phyloP scores from a whole-genome alignment of 208 protist genomes.

The Vickermania ingenoplastis region DNA sequence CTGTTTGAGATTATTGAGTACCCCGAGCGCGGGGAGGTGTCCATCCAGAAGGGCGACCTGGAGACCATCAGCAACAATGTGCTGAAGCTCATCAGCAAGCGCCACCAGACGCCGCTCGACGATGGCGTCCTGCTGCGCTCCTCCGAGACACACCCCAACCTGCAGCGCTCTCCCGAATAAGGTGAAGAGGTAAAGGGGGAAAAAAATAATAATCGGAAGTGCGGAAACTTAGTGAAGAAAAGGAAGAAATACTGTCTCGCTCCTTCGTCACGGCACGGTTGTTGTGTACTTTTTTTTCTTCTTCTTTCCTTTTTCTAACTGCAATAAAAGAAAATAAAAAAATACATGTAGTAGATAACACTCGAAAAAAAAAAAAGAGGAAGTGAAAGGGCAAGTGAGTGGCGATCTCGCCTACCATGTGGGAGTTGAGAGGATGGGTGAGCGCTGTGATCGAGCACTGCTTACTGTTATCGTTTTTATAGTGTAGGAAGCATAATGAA shows the following conservation, averaged over 20 bases:
- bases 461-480: too few species aligned
- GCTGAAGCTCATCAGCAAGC: slow-evolving; percentile 68
- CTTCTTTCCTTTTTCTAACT: too few species aligned
- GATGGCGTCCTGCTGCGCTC: slow-evolving; percentile 57
- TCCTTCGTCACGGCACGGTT: not conserved
- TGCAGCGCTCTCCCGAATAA: slow-evolving; percentile 79
- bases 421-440: too few species aligned
- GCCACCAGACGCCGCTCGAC: slow-evolving; percentile 79
- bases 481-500: too few species aligned
- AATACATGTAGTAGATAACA: too few species aligned
- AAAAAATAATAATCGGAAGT: not conserved
- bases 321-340: too few species aligned
- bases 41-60: slow-evolving; percentile 31
- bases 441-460: too few species aligned
- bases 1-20: slow-evolving; percentile 84
- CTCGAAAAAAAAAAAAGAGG: too few species aligned
- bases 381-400: too few species aligned
- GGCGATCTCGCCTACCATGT: too few species aligned
- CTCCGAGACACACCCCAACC: slow-evolving; percentile 65
- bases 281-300: slow-evolving; percentile 6
- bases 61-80: slow-evolving; percentile 51
- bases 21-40: slow-evolving; percentile 85
- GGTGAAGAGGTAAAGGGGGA: too few species aligned
- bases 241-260: slow-evolving; percentile 7
- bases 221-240: slow-evolving; percentile 6